Evolutionary conservation across 352 stramenopile genomes (phyloP).

Genomic region (Phytophthora pistaciae): DNA sequence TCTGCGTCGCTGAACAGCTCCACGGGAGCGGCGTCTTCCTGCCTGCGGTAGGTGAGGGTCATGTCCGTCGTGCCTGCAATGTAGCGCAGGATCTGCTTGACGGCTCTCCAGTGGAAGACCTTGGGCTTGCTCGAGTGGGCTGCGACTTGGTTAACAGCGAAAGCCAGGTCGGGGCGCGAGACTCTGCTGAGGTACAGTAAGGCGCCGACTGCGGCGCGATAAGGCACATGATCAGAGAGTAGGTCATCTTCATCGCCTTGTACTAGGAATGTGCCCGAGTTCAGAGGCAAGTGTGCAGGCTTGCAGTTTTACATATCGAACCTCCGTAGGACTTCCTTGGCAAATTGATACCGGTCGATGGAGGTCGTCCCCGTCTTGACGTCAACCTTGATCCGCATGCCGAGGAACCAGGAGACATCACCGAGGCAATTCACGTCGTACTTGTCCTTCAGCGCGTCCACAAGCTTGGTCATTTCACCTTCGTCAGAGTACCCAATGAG

Average conservation of each 20-base stretch:
- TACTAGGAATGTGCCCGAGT: constrained; percentile 3
- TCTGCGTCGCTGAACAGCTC: too few relatives aligned
- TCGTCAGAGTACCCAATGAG: constrained; percentile 2
- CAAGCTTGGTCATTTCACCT: not conserved
- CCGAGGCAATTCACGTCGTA: constrained; percentile 14
- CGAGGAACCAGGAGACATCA: constrained; percentile 8
- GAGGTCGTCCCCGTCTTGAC: not conserved
- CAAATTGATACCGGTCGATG: constrained; percentile 12
- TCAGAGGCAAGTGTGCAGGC: not conserved
- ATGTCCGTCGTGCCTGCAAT: too few relatives aligned
- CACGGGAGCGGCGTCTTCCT: too few relatives aligned
- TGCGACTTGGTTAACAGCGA: too few relatives aligned
- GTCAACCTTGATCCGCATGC: not conserved
- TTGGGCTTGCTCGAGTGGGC: too few relatives aligned
- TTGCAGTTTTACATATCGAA: constrained; percentile 9
- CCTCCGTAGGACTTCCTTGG: not conserved
- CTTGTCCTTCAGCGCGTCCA: not conserved
- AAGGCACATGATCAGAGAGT: not conserved
- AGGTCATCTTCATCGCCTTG: not conserved
- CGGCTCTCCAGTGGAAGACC: too few relatives aligned
- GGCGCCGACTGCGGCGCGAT: not conserved
- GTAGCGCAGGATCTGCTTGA: too few relatives aligned
- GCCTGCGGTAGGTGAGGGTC: too few relatives aligned
- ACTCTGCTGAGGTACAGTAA: too few relatives aligned
- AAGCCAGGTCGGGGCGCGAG: too few relatives aligned